Percentiles rank a stretch among this genome's conserved stretches.
Conservation (phyloP, 768 basidiomycete genomes). For the Mycena crocata region DNA sequence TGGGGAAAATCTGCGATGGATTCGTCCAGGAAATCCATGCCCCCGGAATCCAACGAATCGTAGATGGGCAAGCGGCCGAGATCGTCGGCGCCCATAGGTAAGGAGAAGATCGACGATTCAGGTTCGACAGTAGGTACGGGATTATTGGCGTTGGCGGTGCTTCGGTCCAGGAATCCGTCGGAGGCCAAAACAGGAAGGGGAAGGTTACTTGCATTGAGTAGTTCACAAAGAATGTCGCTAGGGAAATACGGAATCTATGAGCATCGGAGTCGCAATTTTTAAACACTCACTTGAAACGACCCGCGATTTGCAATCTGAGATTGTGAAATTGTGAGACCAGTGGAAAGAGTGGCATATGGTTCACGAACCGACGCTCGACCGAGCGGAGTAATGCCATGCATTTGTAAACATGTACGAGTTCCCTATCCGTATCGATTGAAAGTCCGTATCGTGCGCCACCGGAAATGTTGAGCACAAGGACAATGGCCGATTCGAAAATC, state of each 20-base stretch:
- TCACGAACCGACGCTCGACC: constrained; percentile 20
- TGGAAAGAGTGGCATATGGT: neutral
- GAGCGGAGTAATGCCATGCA: constrained; percentile 42
- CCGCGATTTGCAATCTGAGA: constrained; percentile 25
- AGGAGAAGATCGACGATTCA: constrained; percentile 3
- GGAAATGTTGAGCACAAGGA: constrained; percentile 58
- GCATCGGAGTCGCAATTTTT: neutral
- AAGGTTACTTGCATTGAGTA: constrained; percentile 19
- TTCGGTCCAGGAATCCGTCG: neutral
- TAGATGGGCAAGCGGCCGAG: constrained; percentile 22
- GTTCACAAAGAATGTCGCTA: constrained; percentile 27
- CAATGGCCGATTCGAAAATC: constrained; percentile 55
- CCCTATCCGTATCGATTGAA: constrained; percentile 42
- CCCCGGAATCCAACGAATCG: constrained; percentile 9
- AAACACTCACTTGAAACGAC: constrained; percentile 23
- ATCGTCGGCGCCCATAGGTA: constrained; percentile 26
- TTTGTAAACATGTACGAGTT: constrained; percentile 53
- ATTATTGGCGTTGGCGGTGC: neutral
- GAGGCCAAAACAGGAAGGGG: constrained; percentile 1
- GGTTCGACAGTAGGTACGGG: neutral
- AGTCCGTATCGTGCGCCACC: constrained; percentile 46
- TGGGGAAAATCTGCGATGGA: neutral
- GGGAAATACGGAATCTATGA: neutral
- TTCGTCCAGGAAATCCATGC: neutral
- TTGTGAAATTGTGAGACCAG: neutral